Conservation (phyloP, 2,329 filamentous ascomycete genomes). For the Diaporthe caulivora region DNA sequence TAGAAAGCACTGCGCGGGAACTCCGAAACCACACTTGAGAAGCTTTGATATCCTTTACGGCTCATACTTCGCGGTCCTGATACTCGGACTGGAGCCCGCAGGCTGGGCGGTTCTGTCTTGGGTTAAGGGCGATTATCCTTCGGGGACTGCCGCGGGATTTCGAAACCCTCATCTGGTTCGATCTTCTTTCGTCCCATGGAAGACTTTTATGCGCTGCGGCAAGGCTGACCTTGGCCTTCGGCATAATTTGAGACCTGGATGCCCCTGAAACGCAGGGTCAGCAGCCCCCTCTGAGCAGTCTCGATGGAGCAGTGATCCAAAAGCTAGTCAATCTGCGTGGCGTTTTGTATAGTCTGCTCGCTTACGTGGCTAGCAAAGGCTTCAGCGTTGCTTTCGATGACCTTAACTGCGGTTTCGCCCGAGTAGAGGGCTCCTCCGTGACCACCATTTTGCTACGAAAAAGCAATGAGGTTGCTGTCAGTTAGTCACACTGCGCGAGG, state of each 20-base stretch:
- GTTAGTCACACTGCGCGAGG: neutral
- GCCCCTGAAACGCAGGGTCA: neutral
- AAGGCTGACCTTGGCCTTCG: constrained; percentile 10
- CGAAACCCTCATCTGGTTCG: constrained; percentile 3
- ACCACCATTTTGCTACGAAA: neutral
- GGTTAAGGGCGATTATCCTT: neutral
- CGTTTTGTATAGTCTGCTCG: neutral
- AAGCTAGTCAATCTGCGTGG: neutral
- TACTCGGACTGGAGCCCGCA: neutral
- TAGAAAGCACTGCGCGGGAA: neutral
- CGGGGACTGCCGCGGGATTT: neutral
- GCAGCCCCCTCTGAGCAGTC: too few relatives aligned
- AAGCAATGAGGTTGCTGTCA: neutral
- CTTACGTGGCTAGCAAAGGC: neutral
- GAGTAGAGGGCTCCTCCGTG: neutral
- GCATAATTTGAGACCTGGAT: constrained; percentile 12
- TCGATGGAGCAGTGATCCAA: neutral
- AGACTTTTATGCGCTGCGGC: constrained; percentile 4
- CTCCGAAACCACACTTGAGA: neutral
- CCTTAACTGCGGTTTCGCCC: constrained; percentile 5
- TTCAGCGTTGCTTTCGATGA: neutral
- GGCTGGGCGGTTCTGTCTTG: neutral
- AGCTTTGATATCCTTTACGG: neutral
- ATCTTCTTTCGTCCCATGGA: constrained; percentile 24
- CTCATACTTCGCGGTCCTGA: neutral